Conservation (phyloP, 192 early-diverging fungal genomes). For the Entrophospora sp. region DNA sequence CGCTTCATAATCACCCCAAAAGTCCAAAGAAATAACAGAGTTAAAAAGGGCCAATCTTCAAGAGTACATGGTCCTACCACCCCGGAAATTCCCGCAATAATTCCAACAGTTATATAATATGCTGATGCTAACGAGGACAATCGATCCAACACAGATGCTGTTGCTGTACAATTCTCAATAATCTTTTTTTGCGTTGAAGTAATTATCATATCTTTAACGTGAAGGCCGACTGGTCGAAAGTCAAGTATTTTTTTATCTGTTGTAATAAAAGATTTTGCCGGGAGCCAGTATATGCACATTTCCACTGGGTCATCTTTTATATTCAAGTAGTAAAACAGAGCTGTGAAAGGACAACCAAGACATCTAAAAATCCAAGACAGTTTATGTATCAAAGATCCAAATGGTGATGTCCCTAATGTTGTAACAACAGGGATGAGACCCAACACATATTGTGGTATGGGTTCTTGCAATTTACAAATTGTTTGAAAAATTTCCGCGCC, state of each 20-base stretch:
- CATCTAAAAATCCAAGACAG: not conserved
- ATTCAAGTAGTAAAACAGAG: not conserved
- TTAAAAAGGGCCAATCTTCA: not conserved
- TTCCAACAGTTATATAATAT: constrained; percentile 2
- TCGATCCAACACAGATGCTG: not conserved
- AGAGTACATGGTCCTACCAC: not conserved
- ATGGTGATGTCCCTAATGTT: not conserved
- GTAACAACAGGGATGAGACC: not conserved
- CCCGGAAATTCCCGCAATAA: not conserved
- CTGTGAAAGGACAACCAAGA: not conserved
- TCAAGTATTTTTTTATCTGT: not conserved
- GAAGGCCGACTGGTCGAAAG: not conserved
- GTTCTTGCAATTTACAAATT: not conserved
- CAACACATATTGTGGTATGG: not conserved
- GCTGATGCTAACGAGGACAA: not conserved
- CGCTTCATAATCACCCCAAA: not conserved
- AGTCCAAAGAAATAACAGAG: not conserved
- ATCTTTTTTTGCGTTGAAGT: not conserved
- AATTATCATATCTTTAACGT: not conserved
- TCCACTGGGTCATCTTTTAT: not conserved
- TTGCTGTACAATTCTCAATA: not conserved
- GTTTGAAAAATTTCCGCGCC: too few relatives aligned
- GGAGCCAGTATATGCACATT: not conserved
- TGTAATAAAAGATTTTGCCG: not conserved
- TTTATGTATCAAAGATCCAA: not conserved